Conservation (phyloP, 768 basidiomycete genomes). For the Serendipita sp. region DNA sequence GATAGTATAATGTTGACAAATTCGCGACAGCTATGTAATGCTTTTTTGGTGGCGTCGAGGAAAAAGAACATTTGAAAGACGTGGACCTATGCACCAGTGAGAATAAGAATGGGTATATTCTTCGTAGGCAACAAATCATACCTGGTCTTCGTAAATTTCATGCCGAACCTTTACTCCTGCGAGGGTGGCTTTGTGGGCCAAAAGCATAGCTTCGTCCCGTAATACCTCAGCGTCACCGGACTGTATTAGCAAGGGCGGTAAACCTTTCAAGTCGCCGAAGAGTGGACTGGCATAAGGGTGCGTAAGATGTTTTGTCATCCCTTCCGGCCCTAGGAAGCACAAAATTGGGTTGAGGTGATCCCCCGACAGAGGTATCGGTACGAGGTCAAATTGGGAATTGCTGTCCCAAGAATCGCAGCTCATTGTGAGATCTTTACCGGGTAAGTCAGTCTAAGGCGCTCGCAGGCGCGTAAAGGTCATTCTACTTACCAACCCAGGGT, state of each 20-base stretch:
- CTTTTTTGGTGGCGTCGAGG: conserved; percentile 42
- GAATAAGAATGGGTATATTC: not conserved
- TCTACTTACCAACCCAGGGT: conserved; percentile 78
- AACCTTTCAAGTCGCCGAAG: conserved; percentile 71
- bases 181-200: conserved; percentile 83
- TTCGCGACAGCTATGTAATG: conserved; percentile 52
- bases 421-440: conserved; percentile 65
- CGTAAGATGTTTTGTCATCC: conserved; percentile 58
- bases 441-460: not conserved
- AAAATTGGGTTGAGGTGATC: conserved; percentile 87
- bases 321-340: conserved; percentile 71
- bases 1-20: conserved; percentile 51
- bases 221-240: conserved; percentile 89
- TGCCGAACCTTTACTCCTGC: conserved; percentile 76
- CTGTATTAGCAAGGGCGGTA: conserved; percentile 85
- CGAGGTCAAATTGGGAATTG: conserved; percentile 72
- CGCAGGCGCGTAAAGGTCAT: not conserved
- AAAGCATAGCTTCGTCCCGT: conserved; percentile 78
- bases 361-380: conserved; percentile 50
- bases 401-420: conserved; percentile 98
- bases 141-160: conserved; percentile 82
- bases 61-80: conserved; percentile 86
- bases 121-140: conserved; percentile 17
- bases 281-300: conserved; percentile 94
- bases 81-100: conserved; percentile 42